These are phyloP conservation scores for Polygonum maritimum DNA, from an alignment of 148 eudicot genomes.

Conservation along the genomic window DNA sequence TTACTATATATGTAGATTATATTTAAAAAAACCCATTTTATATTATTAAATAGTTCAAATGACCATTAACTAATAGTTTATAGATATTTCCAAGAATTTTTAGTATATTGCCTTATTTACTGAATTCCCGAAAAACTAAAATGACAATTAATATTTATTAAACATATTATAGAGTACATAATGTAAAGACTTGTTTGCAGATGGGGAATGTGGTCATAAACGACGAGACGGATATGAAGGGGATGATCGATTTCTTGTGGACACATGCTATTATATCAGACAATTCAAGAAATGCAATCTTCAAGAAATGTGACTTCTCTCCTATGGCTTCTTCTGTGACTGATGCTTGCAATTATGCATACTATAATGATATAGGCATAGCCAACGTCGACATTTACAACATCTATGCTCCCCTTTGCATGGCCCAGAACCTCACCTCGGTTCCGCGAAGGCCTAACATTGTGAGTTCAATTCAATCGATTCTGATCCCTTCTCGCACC, in stretches of 20 bases:
- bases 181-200: constrained; percentile 19
- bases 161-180: background rate
- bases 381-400: constrained; percentile 40
- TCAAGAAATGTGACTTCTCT: constrained; percentile 37
- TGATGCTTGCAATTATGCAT: constrained; percentile 22
- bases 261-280: constrained; percentile 62
- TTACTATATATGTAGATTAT: too few relatives aligned
- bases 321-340: constrained; percentile 10
- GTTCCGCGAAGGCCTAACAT: background rate
- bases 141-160: background rate
- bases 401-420: constrained; percentile 67
- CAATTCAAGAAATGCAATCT: constrained; percentile 23
- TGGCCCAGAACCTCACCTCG: constrained; percentile 26
- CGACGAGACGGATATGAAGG: constrained; percentile 44
- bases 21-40: too few relatives aligned
- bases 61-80: too few relatives aligned
- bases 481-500: background rate
- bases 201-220: constrained; percentile 78
- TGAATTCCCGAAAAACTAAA: background rate
- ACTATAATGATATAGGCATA: constrained; percentile 15
- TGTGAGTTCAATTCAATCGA: background rate
- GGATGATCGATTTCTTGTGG: constrained; percentile 54
- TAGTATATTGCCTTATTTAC: too few relatives aligned
- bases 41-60: too few relatives aligned
- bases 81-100: too few relatives aligned